phyloP scores from a whole-genome alignment of 2,329 filamentous ascomycete genomes.

The Pestalotiopsis fici region DNA sequence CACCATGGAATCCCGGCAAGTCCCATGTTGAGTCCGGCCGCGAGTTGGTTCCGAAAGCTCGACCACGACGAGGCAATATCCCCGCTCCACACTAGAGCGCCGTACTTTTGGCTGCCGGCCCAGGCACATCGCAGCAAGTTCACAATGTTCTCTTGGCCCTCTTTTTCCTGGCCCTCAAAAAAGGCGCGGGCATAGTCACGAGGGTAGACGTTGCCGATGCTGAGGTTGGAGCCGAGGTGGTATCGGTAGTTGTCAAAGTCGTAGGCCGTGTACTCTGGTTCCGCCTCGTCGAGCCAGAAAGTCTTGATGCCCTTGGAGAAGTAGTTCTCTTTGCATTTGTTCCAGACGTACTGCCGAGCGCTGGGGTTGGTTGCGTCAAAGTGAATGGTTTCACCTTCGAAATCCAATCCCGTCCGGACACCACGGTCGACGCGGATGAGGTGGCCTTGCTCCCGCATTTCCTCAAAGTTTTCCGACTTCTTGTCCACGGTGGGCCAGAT shows the following conservation, averaged over 20 bases:
- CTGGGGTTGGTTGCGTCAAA: slow-evolving; percentile 66
- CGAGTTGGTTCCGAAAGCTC: slow-evolving; percentile 59
- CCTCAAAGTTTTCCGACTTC: slow-evolving; percentile 57
- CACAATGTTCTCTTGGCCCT: slow-evolving; percentile 52
- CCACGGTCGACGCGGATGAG: slow-evolving; percentile 64
- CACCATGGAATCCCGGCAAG: slow-evolving; percentile 66
- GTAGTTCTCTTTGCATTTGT: slow-evolving; percentile 60
- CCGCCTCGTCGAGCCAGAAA: slow-evolving; percentile 72
- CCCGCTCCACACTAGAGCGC: slow-evolving; percentile 67
- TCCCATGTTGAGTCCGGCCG: slow-evolving; percentile 67
- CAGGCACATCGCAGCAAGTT: slow-evolving; percentile 53
- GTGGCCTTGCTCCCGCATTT: slow-evolving; percentile 62
- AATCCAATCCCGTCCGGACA: slow-evolving; percentile 58
- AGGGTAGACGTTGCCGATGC: slow-evolving; percentile 57
- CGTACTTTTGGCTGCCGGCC: slow-evolving; percentile 61
- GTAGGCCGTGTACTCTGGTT: slow-evolving; percentile 65
- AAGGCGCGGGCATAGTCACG: slow-evolving; percentile 54
- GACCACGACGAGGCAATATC: slow-evolving; percentile 67
- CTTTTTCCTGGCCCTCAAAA: slow-evolving; percentile 51
- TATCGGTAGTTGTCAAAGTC: slow-evolving; percentile 70
- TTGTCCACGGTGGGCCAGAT: slow-evolving; percentile 69
- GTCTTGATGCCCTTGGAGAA: slow-evolving; percentile 61
- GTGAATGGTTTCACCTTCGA: slow-evolving; percentile 58
- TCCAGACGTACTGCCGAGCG: slow-evolving; percentile 61
- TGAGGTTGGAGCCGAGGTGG: slow-evolving; percentile 51